phyloP scores from a whole-genome alignment of 2,329 filamentous ascomycete genomes.

The Gaeumannomyces tritici region DNA sequence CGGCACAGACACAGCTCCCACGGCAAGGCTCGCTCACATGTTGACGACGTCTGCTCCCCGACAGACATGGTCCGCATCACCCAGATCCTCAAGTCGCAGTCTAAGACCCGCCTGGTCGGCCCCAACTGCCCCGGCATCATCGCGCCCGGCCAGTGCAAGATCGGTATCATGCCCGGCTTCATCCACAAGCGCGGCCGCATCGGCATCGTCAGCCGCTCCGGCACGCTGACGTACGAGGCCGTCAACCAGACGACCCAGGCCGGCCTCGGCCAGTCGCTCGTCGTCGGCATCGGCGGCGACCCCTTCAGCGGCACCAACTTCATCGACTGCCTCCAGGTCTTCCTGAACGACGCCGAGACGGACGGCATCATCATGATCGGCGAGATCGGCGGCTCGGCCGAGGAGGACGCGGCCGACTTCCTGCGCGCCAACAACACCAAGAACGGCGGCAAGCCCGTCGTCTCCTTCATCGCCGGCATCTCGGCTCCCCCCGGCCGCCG shows the following conservation, averaged over 20 bases:
- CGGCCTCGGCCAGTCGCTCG: slow-evolving; percentile 93
- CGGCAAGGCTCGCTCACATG: background rate
- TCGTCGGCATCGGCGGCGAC: slow-evolving; percentile 96
- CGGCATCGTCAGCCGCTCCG: slow-evolving; percentile 95
- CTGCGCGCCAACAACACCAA: slow-evolving; percentile 82
- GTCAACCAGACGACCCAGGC: slow-evolving; percentile 99
- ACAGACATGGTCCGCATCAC: slow-evolving; percentile 98
- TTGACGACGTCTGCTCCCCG: slow-evolving; percentile 6
- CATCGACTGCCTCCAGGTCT: slow-evolving; percentile 97
- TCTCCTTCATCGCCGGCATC: slow-evolving; percentile 97
- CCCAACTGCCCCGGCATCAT: slow-evolving; percentile 99
- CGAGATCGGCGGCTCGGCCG: slow-evolving; percentile 93
- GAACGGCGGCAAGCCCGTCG: slow-evolving; percentile 81
- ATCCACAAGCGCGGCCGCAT: slow-evolving; percentile 99
- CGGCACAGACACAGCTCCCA: background rate
- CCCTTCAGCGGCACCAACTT: slow-evolving; percentile 99
- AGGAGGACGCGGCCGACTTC: slow-evolving; percentile 98
- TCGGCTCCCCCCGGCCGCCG: slow-evolving; percentile 90
- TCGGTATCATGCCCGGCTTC: slow-evolving; percentile 99
- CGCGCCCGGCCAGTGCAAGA: slow-evolving; percentile 93
- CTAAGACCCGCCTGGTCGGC: slow-evolving; percentile 91
- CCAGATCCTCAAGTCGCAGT: slow-evolving; percentile 93
- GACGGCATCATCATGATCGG: slow-evolving; percentile 99
- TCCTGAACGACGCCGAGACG: slow-evolving; percentile 90
- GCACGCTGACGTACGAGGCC: slow-evolving; percentile 97